phyloP scores from a whole-genome alignment of 345 rosid species.

The Gossypium longicalyx region DNA sequence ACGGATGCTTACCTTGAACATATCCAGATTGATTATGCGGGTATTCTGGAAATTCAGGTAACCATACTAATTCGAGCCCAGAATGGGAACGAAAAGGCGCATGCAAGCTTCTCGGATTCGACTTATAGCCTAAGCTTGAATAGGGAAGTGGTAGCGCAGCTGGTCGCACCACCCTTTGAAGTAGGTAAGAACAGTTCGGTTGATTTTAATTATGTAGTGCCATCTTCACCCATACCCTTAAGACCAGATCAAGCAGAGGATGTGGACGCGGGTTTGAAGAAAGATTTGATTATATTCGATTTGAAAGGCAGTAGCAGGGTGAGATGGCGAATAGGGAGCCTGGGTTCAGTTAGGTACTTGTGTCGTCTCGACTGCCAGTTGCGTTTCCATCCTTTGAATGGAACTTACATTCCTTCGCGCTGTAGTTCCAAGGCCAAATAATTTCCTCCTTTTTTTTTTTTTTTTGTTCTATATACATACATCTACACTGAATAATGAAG shows the following conservation, averaged over 20 bases:
- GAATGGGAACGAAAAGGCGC: constrained; percentile 71
- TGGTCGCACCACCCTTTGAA: constrained; percentile 48
- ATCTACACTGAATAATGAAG: background rate
- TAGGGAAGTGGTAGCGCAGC: constrained; percentile 38
- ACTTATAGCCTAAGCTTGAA: constrained; percentile 40
- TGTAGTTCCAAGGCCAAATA: constrained; percentile 67
- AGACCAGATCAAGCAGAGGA: constrained; percentile 33
- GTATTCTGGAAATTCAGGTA: constrained; percentile 55
- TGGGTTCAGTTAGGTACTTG: constrained; percentile 57
- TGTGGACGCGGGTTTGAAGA: constrained; percentile 38
- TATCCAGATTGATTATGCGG: constrained; percentile 37
- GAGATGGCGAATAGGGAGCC: constrained; percentile 62
- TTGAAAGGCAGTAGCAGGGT: constrained; percentile 60
- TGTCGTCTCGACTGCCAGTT: constrained; percentile 59
- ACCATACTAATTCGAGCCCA: constrained; percentile 45
- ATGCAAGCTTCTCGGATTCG: constrained; percentile 47
- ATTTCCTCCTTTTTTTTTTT: background rate
- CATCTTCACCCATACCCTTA: constrained; percentile 61
- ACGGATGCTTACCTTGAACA: constrained; percentile 48
- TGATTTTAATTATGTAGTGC: constrained; percentile 40
- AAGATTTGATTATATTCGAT: constrained; percentile 49
- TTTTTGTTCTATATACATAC: background rate
- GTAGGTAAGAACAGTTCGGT: constrained; percentile 49
- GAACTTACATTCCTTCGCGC: constrained; percentile 29
- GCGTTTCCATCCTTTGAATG: constrained; percentile 48